Conservation (phyloP, 225 moss, liverwort and hornwort genomes). For the Bryoerythrophyllum caledonicum region DNA sequence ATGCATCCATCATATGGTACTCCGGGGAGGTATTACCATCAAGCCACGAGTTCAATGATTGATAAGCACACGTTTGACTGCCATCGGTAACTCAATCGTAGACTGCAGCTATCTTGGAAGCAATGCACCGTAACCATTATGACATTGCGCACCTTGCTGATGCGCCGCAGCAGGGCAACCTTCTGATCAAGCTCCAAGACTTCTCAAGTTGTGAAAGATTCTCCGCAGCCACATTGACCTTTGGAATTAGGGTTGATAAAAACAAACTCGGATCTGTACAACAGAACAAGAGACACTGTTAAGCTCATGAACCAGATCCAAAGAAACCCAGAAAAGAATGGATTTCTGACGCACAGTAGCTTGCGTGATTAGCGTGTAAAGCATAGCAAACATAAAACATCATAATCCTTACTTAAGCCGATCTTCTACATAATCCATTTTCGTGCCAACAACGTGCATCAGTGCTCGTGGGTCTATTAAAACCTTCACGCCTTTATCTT, state of each 20-base stretch:
- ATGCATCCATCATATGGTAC: constrained; percentile 6
- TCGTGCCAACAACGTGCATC: constrained; percentile 87
- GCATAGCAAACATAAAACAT: neutral
- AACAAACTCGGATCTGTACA: constrained; percentile 77
- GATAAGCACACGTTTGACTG: neutral
- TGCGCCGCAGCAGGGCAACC: neutral
- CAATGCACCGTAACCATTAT: neutral
- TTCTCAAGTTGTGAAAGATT: constrained; percentile 77
- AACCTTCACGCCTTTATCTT: constrained; percentile 82
- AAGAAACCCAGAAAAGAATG: neutral
- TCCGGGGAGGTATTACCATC: neutral
- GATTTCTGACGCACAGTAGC: neutral
- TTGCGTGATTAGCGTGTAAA: neutral
- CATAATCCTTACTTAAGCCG: constrained; percentile 61
- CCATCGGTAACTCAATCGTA: neutral
- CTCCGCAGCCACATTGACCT: constrained; percentile 88
- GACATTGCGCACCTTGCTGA: neutral
- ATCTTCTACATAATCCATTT: constrained; percentile 82
- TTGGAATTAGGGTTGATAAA: constrained; percentile 90
- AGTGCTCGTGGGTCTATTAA: constrained; percentile 82
- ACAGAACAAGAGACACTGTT: neutral
- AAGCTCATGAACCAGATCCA: neutral
- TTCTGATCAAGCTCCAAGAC: neutral
- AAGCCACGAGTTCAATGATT: neutral
- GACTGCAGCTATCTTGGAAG: neutral